phyloP scores from a whole-genome alignment of 768 basidiomycete species.

The Russula lepida region DNA sequence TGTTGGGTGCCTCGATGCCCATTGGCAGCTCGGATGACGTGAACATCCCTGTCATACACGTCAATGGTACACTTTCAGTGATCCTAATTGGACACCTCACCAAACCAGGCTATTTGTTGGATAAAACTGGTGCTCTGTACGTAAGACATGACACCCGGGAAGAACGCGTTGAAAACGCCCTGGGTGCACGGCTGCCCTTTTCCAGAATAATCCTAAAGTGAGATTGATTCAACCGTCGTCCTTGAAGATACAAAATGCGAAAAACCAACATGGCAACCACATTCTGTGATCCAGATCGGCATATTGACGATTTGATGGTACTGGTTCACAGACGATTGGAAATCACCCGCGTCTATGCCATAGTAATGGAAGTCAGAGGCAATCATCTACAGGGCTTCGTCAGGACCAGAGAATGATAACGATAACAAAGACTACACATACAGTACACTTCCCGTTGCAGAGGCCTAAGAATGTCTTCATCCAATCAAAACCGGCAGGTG shows the following conservation, averaged over 20 bases:
- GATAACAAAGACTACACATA: constrained; percentile 22
- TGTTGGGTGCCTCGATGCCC: constrained; percentile 47
- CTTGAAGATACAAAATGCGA: neutral
- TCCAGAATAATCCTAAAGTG: constrained; percentile 45
- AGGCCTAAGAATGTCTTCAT: constrained; percentile 45
- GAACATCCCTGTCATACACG: constrained; percentile 38
- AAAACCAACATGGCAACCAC: constrained; percentile 47
- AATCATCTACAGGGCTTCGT: constrained; percentile 38
- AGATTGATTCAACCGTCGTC: neutral
- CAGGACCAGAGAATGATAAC: neutral
- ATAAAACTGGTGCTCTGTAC: constrained; percentile 40
- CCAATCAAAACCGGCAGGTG: constrained; percentile 58
- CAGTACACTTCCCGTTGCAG: constrained; percentile 42
- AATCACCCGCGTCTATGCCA: constrained; percentile 37
- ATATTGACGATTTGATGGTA: constrained; percentile 38
- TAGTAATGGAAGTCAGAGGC: constrained; percentile 63
- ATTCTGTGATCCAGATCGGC: constrained; percentile 59
- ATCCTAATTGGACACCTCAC: constrained; percentile 33
- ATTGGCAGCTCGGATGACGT: constrained; percentile 33
- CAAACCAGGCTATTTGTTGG: constrained; percentile 47
- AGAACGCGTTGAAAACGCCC: neutral
- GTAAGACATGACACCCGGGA: constrained; percentile 22
- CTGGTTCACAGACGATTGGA: constrained; percentile 44
- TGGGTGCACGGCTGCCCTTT: constrained; percentile 32
- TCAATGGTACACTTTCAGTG: neutral